phyloP scores from a whole-genome alignment of 164 flowering plant genomes.

The Stephania cephalantha region DNA sequence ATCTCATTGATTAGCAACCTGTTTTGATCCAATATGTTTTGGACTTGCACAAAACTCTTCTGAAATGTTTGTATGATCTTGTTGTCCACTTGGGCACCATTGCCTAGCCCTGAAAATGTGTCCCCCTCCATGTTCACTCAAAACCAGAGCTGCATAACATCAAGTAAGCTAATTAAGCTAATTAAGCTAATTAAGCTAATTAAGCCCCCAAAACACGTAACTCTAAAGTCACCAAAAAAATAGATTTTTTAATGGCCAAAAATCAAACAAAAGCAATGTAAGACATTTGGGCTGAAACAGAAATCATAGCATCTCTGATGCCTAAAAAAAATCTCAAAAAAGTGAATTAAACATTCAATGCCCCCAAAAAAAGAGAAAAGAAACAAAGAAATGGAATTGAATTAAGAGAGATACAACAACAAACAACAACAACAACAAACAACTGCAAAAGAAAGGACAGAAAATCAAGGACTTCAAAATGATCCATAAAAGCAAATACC shows the following conservation, averaged over 20 bases:
- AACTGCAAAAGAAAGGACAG: conserved; percentile 6
- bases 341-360: conserved; percentile 7
- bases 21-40: conserved; percentile 62
- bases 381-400: background rate
- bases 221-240: background rate
- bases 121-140: conserved; percentile 54
- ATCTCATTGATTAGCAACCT: conserved; percentile 76
- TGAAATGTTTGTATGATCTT: conserved; percentile 61
- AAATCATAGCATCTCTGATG: conserved; percentile 31
- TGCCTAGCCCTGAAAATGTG: conserved; percentile 45
- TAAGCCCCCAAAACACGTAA: background rate
- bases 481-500: conserved; percentile 3
- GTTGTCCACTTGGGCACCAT: conserved; percentile 49
- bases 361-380: background rate
- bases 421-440: background rate
- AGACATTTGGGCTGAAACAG: conserved; percentile 21
- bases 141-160: background rate
- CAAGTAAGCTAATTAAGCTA: background rate
- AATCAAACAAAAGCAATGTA: conserved; percentile 10
- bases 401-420: background rate
- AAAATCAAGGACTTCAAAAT: conserved; percentile 4
- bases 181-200: too few species aligned
- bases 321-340: background rate
- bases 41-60: conserved; percentile 63
- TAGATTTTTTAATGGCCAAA: background rate